Evolutionary conservation across 306 rosid species (phyloP).

Genomic region (Glycine soja): DNA sequence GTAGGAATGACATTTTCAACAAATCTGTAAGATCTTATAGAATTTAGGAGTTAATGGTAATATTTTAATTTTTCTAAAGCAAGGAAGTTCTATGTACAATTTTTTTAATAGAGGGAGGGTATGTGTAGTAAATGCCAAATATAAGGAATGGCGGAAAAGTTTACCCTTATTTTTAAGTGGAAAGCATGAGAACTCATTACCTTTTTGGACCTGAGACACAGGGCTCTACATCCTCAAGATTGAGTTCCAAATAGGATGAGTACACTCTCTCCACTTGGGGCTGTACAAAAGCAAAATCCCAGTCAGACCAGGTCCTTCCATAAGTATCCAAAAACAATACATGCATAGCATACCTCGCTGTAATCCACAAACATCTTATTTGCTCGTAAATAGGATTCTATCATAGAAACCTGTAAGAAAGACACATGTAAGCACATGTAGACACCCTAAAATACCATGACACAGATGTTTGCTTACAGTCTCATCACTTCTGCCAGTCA

Average conservation of each 20-base stretch:
- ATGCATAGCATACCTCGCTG: conserved; percentile 63
- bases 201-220: conserved; percentile 98
- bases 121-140: conserved; percentile 28
- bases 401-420: conserved; percentile 73
- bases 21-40: background rate
- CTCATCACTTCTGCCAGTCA: conserved; percentile 90
- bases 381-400: conserved; percentile 82
- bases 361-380: conserved; percentile 95
- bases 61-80: background rate
- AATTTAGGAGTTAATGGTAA: conserved; percentile 23
- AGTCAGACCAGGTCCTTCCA: conserved; percentile 43
- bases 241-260: conserved; percentile 80
- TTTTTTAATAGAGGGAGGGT: conserved; percentile 8
- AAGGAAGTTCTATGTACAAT: conserved; percentile 16
- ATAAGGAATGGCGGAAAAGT: background rate
- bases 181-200: conserved; percentile 52
- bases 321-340: conserved; percentile 1
- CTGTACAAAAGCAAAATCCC: conserved; percentile 57
- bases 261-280: conserved; percentile 84
- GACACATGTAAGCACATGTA: conserved; percentile 54
- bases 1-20: conserved; percentile 29
- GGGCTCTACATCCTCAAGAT: conserved; percentile 85
- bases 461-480: conserved; percentile 61
- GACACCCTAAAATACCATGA: conserved; percentile 28
- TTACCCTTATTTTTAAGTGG: background rate